Conservation (phyloP, 2,329 filamentous ascomycete genomes). For the Arthrobotrys pseudoclavata region DNA sequence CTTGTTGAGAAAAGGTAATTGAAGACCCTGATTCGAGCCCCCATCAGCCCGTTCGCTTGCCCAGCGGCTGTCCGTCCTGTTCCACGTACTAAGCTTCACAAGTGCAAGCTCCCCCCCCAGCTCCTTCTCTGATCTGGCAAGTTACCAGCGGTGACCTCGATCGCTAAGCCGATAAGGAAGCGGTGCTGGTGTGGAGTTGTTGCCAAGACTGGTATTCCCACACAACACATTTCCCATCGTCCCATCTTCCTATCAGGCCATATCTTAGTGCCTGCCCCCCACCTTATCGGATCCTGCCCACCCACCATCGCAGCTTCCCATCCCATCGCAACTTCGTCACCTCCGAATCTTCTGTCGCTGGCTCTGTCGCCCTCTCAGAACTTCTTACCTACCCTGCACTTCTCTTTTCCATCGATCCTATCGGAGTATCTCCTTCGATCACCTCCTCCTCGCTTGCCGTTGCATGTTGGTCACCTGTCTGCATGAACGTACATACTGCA, state of each 20-base stretch:
- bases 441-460: constrained; percentile 23
- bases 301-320: constrained; percentile 31
- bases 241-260: constrained; percentile 23
- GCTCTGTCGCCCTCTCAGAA: constrained; percentile 12
- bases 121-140: not conserved
- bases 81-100: not conserved
- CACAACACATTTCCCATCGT: constrained; percentile 42
- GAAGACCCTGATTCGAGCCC: not conserved
- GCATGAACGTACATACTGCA: constrained; percentile 17
- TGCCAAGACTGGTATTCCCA: constrained; percentile 35
- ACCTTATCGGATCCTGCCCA: constrained; percentile 27
- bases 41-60: constrained; percentile 6
- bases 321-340: constrained; percentile 9
- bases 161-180: constrained; percentile 46
- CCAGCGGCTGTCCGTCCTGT: not conserved
- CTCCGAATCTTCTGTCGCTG: constrained; percentile 21
- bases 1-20: not conserved
- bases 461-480: constrained; percentile 26
- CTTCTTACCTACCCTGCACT: constrained; percentile 6
- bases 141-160: constrained; percentile 9
- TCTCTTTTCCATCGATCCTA: constrained; percentile 11
- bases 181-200: constrained; percentile 1
- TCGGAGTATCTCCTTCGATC: constrained; percentile 22
- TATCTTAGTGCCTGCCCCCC: constrained; percentile 16
- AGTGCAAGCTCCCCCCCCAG: not conserved